A percentile compares a stretch with the other conserved stretches of the same genome.
Evolutionary conservation across 2,329 filamentous ascomycete species (phyloP).

Genomic region (Cladosporium halotolerans): DNA sequence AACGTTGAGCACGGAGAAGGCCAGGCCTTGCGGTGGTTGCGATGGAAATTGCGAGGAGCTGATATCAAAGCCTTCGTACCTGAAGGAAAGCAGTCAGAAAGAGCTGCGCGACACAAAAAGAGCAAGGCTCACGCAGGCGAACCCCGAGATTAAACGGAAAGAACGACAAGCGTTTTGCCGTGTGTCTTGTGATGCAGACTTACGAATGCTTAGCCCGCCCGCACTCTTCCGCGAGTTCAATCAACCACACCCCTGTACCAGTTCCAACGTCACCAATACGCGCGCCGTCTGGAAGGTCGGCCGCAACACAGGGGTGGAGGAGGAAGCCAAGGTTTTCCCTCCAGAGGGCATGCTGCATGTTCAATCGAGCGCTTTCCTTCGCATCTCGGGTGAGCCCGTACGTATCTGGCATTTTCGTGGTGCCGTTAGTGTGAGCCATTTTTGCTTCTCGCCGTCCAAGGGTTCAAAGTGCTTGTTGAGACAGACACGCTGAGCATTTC

Average conservation of each 20-base stretch:
- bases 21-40: neutral
- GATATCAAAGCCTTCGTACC: slow-evolving; percentile 18
- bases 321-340: slow-evolving; percentile 14
- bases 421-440: neutral
- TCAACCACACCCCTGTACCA: slow-evolving; percentile 20
- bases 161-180: neutral
- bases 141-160: no score
- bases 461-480: no score
- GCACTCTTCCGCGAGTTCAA: slow-evolving; percentile 12
- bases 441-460: neutral
- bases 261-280: slow-evolving; percentile 20
- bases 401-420: neutral
- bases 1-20: slow-evolving; percentile 15
- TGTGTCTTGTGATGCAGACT: neutral
- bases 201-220: neutral
- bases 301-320: slow-evolving; percentile 16
- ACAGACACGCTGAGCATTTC: no score
- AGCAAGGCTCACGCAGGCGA: no score
- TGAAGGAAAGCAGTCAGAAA: neutral
- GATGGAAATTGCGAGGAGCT: slow-evolving; percentile 17
- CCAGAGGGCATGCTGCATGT: slow-evolving; percentile 16
- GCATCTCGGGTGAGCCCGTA: slow-evolving; percentile 18
- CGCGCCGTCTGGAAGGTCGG: slow-evolving; percentile 11
- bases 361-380: slow-evolving; percentile 15
- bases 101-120: neutral